These are phyloP conservation scores for Rhizoclosmatium sp. DNA, from an alignment of 192 early-diverging fungal species.

Conservation along the genomic window DNA sequence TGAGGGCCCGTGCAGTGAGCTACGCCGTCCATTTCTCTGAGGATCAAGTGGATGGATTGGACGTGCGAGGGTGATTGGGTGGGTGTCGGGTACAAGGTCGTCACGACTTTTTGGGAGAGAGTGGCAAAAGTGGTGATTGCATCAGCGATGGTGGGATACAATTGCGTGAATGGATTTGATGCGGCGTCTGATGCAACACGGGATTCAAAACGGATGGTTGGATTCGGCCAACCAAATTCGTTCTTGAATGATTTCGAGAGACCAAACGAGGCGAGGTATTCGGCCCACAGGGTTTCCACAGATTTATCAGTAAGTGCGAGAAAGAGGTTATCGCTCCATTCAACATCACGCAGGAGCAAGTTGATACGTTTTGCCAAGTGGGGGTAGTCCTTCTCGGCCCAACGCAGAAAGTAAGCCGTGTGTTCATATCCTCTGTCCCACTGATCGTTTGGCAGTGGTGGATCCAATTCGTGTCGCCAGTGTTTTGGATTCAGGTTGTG, in stretches of 20 bases:
- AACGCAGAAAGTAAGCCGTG: slow-evolving; percentile 48
- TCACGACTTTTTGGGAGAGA: background rate
- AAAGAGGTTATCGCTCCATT: slow-evolving; percentile 29
- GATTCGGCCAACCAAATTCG: slow-evolving; percentile 4
- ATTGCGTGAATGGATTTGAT: background rate
- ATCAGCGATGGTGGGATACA: background rate
- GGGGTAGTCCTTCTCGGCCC: slow-evolving; percentile 21
- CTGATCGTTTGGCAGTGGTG: background rate
- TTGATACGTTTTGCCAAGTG: slow-evolving; percentile 10
- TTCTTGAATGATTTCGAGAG: background rate
- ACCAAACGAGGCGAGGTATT: slow-evolving; percentile 28
- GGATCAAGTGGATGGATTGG: slow-evolving; percentile 8
- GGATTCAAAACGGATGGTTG: background rate
- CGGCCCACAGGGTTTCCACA: slow-evolving; percentile 19
- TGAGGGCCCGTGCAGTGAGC: slow-evolving; percentile 41
- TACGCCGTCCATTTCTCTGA: slow-evolving; percentile 41
- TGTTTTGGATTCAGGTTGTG: background rate
- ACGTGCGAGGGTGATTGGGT: slow-evolving; percentile 2
- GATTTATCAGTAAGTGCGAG: background rate
- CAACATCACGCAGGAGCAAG: slow-evolving; percentile 24
- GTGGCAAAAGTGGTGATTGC: background rate
- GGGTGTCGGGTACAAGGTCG: background rate
- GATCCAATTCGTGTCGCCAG: slow-evolving; percentile 35
- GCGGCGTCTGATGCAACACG: background rate
- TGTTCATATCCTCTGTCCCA: slow-evolving; percentile 51